phyloP scores from a whole-genome alignment of 2,329 filamentous ascomycete species.

The Knoxdaviesia capensis region DNA sequence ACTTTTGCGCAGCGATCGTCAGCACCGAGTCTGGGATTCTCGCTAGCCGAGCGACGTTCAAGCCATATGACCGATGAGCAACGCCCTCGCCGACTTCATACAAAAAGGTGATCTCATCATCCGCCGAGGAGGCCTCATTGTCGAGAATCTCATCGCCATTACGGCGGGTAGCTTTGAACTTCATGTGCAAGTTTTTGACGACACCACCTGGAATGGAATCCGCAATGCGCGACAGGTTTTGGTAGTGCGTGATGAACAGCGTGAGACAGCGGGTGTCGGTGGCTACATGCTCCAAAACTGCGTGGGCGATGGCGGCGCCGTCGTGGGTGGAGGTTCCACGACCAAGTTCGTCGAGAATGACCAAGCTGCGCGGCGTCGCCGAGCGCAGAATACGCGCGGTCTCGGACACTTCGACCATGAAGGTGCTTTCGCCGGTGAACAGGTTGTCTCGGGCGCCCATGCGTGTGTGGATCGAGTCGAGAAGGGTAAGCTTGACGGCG shows the following conservation, averaged over 20 bases:
- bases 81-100: slow-evolving; percentile 86
- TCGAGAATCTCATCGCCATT: slow-evolving; percentile 7
- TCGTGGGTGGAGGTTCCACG: slow-evolving; percentile 89
- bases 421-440: slow-evolving; percentile 83
- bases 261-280: slow-evolving; percentile 56
- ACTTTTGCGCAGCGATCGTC: slow-evolving; percentile 62
- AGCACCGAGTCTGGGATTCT: slow-evolving; percentile 59
- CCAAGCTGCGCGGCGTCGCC: slow-evolving; percentile 64
- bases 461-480: slow-evolving; percentile 84
- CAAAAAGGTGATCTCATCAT: slow-evolving; percentile 76
- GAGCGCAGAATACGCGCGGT: slow-evolving; percentile 79
- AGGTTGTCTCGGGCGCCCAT: slow-evolving; percentile 96
- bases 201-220: slow-evolving; percentile 39
- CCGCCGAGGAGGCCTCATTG: slow-evolving; percentile 21
- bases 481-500: slow-evolving; percentile 53
- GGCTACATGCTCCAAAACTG: slow-evolving; percentile 72
- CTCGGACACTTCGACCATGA: slow-evolving; percentile 94
- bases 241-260: slow-evolving; percentile 96
- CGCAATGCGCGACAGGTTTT: slow-evolving; percentile 55
- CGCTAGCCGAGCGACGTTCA: slow-evolving; percentile 81
- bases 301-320: slow-evolving; percentile 85
- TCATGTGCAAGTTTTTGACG: slow-evolving; percentile 87
- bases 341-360: slow-evolving; percentile 88
- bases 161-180: slow-evolving; percentile 35
- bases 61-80: slow-evolving; percentile 79